Base-by-base conservation (phyloP, 768 basidiomycete genomes). In the Lactarius akahatsu region DNA sequence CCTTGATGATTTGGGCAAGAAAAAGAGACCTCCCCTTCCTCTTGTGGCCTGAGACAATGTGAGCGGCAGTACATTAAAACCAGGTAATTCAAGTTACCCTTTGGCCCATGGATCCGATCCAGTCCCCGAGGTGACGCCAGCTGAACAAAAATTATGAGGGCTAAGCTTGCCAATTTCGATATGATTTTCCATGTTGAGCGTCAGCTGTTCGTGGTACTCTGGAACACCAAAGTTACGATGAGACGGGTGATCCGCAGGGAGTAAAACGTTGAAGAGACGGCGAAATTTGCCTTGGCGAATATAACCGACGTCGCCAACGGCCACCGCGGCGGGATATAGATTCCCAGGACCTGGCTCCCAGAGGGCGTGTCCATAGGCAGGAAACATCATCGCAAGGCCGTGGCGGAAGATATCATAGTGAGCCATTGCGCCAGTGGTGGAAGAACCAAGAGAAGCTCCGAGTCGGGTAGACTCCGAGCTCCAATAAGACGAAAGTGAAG, bases 271-370 rank as follows among this genome's bases (percentile, higher is more conserved):
- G 59, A 70, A 72, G 11, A 70, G 61, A 30, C 66, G 63, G 41
- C 68, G 70, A 32, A 72, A 72, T 40, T 47, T 34, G 43, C 71
- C 71, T 8, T 63, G 57, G 38, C 65, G 59, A 23, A 69, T 54
- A 41, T 63, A 72, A 11, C 71, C 71, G 30, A 72, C 71, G 61
- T 72, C 70, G 36, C 70, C 71, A 26, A 71, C 62, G 18, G 64
- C 61, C 28, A 71, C 70, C 0, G 32, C 52, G 3, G 32, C 52
- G 2, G 34, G 28, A 52, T 69, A 66, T 18, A 52, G 43, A n/a
- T 32, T 20, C 13, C 47, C 56, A 5, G 70, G 67, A n/a, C 47
- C 57, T 23, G 71, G 71, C 9, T 69, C 62, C 67, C 70, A 70
- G 3, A 70, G 63, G 0, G 69, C 67, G 7, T 59, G 23, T 13